Base-by-base conservation (phyloP, 169 alveolate genomes). In the Cryptosporidium parvum region DNA sequence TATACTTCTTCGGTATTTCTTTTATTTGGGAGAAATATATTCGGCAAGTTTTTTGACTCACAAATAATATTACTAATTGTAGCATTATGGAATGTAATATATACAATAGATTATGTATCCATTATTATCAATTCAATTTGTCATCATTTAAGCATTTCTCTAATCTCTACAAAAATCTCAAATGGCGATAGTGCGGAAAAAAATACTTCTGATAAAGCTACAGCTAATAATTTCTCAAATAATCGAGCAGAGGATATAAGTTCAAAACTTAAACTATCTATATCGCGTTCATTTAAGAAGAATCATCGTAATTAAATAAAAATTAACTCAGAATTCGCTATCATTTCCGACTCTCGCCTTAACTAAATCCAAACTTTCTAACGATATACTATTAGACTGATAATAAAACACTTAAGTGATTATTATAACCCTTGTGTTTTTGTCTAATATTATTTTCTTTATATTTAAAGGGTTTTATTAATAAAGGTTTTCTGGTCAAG, bases 81-180 rank as follows among this genome's bases (percentile, higher is more conserved):
- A 16, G 37, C 89, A 23, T 8, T 80, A 31, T 80, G 89, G 89
- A 80, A 80, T 26, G 62, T 39, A 21, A 21, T 80, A 12, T 80
- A 80, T 33, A 80, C 75, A 2, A 48, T 80, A 21, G 89, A 80
- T 23, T 80, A 61, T 56, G 48, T 69, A 29, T 26, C 62, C 16
- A 58, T 65, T 16, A 62, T 39, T 8, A 62, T 80, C 26, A 23
- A 26, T 5, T 59, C 73, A 7, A 80, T 80, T 44, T 80, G 89
- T 65, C 3, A 8, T 39, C 89, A 67, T 61, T 45, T 80, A n/a
- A 65, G 29, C 12, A 80, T 80, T 37, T 42, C 80, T n/a, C 56
- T 80, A 23, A 45, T 80, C 35, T 23, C 33, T 33, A 42, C 89
- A 7, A 35, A 21, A 58, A 75, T 0, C 6, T 21, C 8, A 39